Evolutionary conservation across 495 filamentous ascomycete species (phyloP).

Genomic region (Trichoderma virens): DNA sequence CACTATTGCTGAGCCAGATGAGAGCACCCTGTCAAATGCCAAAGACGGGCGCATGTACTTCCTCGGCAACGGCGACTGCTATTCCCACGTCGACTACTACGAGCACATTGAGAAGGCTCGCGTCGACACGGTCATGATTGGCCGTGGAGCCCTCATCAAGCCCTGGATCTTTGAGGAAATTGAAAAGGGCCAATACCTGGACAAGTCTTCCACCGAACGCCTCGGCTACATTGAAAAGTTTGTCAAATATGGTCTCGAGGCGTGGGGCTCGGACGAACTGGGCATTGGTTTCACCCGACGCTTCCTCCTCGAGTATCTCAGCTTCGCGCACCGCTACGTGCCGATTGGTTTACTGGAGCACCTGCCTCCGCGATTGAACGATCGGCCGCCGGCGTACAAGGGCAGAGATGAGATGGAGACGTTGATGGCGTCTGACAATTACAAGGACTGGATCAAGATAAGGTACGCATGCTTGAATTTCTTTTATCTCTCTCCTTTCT

Average conservation of each 20-base stretch:
- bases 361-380: constrained; percentile 77
- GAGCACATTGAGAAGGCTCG: constrained; percentile 64
- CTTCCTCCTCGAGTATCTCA: constrained; percentile 92
- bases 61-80: constrained; percentile 93
- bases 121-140: constrained; percentile 88
- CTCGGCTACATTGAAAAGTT: constrained; percentile 82
- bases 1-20: constrained; percentile 69
- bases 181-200: constrained; percentile 79
- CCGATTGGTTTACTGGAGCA: constrained; percentile 83
- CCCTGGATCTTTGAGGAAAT: constrained; percentile 99
- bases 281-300: constrained; percentile 81
- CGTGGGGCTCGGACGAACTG: constrained; percentile 91
- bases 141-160: constrained; percentile 85
- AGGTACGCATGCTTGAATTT: constrained; percentile 49
- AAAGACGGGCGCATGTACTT: constrained; percentile 65
- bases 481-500: constrained; percentile 15
- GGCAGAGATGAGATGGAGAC: constrained; percentile 89
- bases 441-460: constrained; percentile 97
- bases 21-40: constrained; percentile 46
- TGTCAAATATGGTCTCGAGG: constrained; percentile 78
- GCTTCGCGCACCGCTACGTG: constrained; percentile 84
- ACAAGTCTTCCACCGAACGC: constrained; percentile 85
- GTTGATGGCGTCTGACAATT: constrained; percentile 77
- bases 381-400: constrained; percentile 73
- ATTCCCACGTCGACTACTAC: constrained; percentile 83